Conservation (phyloP, 257 asterid genomes). For the Sherardia arvensis region DNA sequence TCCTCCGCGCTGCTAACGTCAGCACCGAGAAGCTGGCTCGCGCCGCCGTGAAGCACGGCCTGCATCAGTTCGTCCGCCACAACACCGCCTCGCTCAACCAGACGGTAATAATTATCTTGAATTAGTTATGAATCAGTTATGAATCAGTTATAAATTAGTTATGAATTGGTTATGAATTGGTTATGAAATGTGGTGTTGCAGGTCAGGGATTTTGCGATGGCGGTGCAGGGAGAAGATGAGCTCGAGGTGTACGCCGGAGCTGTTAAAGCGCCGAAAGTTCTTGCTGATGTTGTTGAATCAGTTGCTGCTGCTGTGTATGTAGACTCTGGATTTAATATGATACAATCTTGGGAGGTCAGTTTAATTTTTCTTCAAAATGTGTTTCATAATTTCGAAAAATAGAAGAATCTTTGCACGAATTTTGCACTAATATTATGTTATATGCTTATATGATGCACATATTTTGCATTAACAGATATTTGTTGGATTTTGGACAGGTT, state of each 20-base stretch:
- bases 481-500: slow-evolving; percentile 28
- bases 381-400: not conserved
- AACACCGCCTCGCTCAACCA: slow-evolving; percentile 37
- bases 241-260: slow-evolving; percentile 59
- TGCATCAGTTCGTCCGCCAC: slow-evolving; percentile 55
- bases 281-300: slow-evolving; percentile 80
- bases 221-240: slow-evolving; percentile 40
- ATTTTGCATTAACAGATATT: not conserved
- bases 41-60: slow-evolving; percentile 51
- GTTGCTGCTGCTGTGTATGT: slow-evolving; percentile 63
- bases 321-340: slow-evolving; percentile 26
- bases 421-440: no score
- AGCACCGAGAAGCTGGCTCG: slow-evolving; percentile 90
- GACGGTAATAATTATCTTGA: no score
- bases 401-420: not conserved
- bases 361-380: no score
- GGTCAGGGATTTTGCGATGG: slow-evolving; percentile 55
- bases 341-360: slow-evolving; percentile 27
- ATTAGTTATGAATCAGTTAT: no score
- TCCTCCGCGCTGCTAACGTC: slow-evolving; percentile 59
- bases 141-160: not conserved
- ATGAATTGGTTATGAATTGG: not conserved
- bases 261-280: slow-evolving; percentile 71
- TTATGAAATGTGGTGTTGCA: slow-evolving; percentile 11
- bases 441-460: no score